Evolutionary conservation across 371 early-diverging fungal species (phyloP), one percentile per base, ranked within the genome.

Genomic region (Apophysomyces variabilis): DNA sequence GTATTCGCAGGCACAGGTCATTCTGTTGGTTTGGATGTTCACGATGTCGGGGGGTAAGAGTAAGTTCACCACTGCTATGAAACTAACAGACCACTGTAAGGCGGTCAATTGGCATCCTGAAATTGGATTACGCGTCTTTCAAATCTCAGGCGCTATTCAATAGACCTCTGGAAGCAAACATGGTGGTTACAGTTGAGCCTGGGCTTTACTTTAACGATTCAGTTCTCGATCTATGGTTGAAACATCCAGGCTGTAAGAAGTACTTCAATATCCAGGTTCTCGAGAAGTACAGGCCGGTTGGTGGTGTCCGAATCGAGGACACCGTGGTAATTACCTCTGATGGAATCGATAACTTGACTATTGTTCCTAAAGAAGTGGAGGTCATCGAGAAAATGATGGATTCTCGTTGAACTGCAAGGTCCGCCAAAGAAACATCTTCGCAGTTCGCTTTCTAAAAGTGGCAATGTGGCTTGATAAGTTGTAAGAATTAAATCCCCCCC

Each of bases 231-330:
- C 71, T 77, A 6, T 86, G 86, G 67, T 73, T 73, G 65, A 72
- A 79, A 36, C 76, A 84, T 69, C 87, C 90, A 6, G 77, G 75
- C 1, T 74, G 85, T 38, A 73, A 84, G 47, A 64, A 82, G 67
- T 92, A 76, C 62, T 83, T 96, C 62, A 82, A 94, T 74, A 72
- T 88, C 69, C 87, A 86, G 32, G 72, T 80, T 2, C 72, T 93
- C 3, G 80, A 84, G 38, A 74, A 81, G 35, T 94, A 91, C 72
- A 69, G 80, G 57, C 63, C 65, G 18, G 91, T 96, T 13, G 97
- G 97, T 57, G 97, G 97, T 61, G 95, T 96, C 41, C 85, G 96
- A 44, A 95, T 96, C 58, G 97, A 96, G 74, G 96, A 95, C 72
- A 91, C 91, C 37, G 87, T 96, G 9, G 85, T 91, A 8, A 88